phyloP scores from a whole-genome alignment of 2,329 filamentous ascomycete species.

The Drechslerella dactyloides region DNA sequence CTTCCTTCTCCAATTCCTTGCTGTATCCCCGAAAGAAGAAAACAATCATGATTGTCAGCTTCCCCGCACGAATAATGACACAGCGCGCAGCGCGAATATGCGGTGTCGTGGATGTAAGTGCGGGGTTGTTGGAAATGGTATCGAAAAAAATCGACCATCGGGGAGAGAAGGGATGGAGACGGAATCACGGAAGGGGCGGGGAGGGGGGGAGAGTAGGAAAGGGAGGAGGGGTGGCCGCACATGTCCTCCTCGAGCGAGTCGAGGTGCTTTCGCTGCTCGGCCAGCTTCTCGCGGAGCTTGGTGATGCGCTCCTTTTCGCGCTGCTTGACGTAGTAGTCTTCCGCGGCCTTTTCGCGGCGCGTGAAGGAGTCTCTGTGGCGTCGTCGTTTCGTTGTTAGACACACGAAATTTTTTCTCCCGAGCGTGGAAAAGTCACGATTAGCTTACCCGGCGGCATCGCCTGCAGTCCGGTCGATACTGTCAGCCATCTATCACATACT shows the following conservation, averaged over 20 bases:
- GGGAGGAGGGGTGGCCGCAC: too few species aligned
- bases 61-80: neutral
- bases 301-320: slow-evolving; percentile 90
- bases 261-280: slow-evolving; percentile 80
- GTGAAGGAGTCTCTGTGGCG: slow-evolving; percentile 82
- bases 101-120: too few species aligned
- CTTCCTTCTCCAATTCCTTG: slow-evolving; percentile 40
- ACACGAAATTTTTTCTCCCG: neutral
- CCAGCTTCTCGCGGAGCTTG: slow-evolving; percentile 74
- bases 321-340: slow-evolving; percentile 82
- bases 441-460: slow-evolving; percentile 38
- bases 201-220: neutral
- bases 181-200: too few species aligned
- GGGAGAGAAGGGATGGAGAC: too few species aligned
- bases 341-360: slow-evolving; percentile 84
- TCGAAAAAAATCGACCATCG: too few species aligned
- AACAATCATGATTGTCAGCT: slow-evolving; percentile 5
- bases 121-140: too few species aligned
- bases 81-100: neutral
- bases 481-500: slow-evolving; percentile 15
- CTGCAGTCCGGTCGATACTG: slow-evolving; percentile 10
- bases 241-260: slow-evolving; percentile 70
- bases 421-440: slow-evolving; percentile 2
- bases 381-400: neutral
- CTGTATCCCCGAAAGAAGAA: slow-evolving; percentile 10